Evolutionary conservation across 2,329 filamentous ascomycete species (phyloP).

Genomic region (Ophiognomonia clavigignenti-juglandacearum): DNA sequence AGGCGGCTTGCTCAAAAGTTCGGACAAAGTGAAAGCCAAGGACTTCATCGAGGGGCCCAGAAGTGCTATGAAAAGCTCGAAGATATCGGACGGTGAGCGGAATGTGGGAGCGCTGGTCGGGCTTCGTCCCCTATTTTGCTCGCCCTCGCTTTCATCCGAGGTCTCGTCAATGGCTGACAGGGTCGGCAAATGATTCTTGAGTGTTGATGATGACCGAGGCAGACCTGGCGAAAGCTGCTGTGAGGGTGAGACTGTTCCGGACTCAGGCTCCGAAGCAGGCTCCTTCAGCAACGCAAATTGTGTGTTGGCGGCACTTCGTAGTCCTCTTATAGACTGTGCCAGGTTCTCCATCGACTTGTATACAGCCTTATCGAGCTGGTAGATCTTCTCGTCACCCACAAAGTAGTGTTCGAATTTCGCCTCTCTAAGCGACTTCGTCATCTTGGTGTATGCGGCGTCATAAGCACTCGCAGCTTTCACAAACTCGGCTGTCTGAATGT

Average conservation of each 20-base stretch:
- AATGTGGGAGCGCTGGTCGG: constrained; percentile 32
- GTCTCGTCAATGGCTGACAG: constrained; percentile 60
- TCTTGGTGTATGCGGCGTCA: constrained; percentile 60
- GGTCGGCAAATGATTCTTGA: constrained; percentile 36
- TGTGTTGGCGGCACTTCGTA: constrained; percentile 82
- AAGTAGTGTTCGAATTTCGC: constrained; percentile 87
- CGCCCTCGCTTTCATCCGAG: constrained; percentile 51
- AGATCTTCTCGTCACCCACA: constrained; percentile 72
- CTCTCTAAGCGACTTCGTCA: constrained; percentile 76
- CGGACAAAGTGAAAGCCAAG: constrained; percentile 82
- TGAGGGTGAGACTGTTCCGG: constrained; percentile 27
- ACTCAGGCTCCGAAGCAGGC: constrained; percentile 29
- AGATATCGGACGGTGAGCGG: constrained; percentile 73
- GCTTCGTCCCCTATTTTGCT: constrained; percentile 26
- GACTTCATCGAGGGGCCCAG: constrained; percentile 95
- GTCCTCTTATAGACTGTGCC: constrained; percentile 82
- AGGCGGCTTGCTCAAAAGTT: constrained; percentile 82
- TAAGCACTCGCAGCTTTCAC: constrained; percentile 57
- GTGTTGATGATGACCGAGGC: constrained; percentile 23
- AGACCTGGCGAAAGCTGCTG: constrained; percentile 26
- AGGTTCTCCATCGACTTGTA: constrained; percentile 81
- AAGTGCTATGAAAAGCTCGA: constrained; percentile 81
- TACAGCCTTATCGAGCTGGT: constrained; percentile 71
- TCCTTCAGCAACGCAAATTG: constrained; percentile 83
- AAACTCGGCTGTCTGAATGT: constrained; percentile 65